Base-by-base conservation (phyloP, 805 yeast species). In the Barnettozyma californica region DNA sequence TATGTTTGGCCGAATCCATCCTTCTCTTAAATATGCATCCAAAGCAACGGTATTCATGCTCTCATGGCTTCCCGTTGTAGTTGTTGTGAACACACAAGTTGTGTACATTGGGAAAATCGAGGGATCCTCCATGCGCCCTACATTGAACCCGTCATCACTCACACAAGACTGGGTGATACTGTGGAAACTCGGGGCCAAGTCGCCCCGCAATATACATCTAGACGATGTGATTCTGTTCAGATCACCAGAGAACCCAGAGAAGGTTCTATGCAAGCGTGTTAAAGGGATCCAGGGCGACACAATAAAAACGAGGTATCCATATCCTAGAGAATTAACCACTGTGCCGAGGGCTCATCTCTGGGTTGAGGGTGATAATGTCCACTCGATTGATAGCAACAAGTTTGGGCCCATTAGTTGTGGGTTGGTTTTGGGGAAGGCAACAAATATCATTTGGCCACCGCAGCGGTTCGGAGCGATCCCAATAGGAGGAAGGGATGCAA, bases 291-390 rank as follows among this genome's bases (percentile, higher is more conserved):
- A 79, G 47, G 92, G 94, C 21, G 95, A 90, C 55, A 60, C 71
- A 4, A 73, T 91, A 0, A 59, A 66, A 7, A 81, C 95, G 2
- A 71, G 84, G 47, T 68, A 74, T 37, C 84, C 83, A 20, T 88
- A 87, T 60, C 89, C 95, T 6, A 75, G 81, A 60, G 69, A 73
- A 2, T 67, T 70, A 40, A 82, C 84, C 5, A 65, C 68, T 31
- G 69, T 92, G 2, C 97, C 97, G 2, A 67, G 85, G 47, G 84
- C 81, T 58, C 97, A 92, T 62, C 57, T 88, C 7, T 92, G 97
- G 97, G 90, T 90, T 0, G 97, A 92, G 64, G 98, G 98, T 7
- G 98, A 92, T 64, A 90, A 88, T 62, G 73, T 73, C 41, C 92
- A 84, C 59, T 84, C 95, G 0, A 70, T 90, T 2, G 98, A 92